These are phyloP conservation scores for Termitomyces sp. DNA, from an alignment of 768 basidiomycete genomes.

Conservation along the genomic window DNA sequence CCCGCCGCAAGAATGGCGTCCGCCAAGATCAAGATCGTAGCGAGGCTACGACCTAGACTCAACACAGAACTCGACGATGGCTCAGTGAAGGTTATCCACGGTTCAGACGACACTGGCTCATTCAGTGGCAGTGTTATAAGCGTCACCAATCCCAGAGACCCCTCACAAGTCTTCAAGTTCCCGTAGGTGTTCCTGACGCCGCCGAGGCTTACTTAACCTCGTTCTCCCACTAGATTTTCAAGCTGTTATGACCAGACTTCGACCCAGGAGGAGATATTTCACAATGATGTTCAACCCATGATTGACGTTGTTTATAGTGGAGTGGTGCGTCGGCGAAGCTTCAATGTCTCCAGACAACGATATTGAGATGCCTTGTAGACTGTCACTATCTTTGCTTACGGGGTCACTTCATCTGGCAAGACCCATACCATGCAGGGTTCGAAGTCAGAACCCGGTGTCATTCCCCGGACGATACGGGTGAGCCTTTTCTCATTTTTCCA, in stretches of 20 bases:
- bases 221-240: slow-evolving; percentile 67
- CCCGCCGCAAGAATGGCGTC: slow-evolving; percentile 19
- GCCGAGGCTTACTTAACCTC: not conserved
- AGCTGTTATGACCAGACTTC: slow-evolving; percentile 70
- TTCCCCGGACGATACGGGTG: slow-evolving; percentile 75
- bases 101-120: slow-evolving; percentile 20
- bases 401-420: slow-evolving; percentile 88
- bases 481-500: slow-evolving; percentile 9
- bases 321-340: slow-evolving; percentile 41
- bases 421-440: slow-evolving; percentile 92
- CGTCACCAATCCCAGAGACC: slow-evolving; percentile 67
- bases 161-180: slow-evolving; percentile 69
- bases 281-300: slow-evolving; percentile 68
- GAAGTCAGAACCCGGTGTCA: slow-evolving; percentile 70
- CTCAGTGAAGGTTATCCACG: slow-evolving; percentile 46
- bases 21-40: slow-evolving; percentile 65
- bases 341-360: not conserved
- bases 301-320: slow-evolving; percentile 76
- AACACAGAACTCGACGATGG: slow-evolving; percentile 57
- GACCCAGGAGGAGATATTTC: slow-evolving; percentile 74
- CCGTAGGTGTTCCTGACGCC: slow-evolving; percentile 39
- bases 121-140: slow-evolving; percentile 43
- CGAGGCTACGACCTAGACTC: slow-evolving; percentile 64
- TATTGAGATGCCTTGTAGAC: slow-evolving; percentile 38
- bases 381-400: slow-evolving; percentile 86